phyloP scores from a whole-genome alignment of 495 filamentous ascomycete species.

The Talaromyces adpressus region DNA sequence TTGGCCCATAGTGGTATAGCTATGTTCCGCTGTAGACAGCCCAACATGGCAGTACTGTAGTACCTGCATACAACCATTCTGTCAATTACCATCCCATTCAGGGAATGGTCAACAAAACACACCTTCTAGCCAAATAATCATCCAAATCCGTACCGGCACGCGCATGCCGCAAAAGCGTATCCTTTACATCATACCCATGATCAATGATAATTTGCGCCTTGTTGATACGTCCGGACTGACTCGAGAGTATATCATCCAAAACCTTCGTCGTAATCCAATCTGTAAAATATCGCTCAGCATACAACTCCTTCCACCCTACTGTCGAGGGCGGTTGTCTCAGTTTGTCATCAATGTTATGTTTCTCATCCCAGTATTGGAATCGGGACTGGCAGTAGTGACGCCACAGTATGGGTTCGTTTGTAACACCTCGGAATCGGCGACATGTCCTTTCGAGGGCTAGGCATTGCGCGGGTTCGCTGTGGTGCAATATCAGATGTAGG shows the following conservation, averaged over 20 bases:
- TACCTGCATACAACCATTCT: slow-evolving; percentile 43
- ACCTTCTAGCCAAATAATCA: slow-evolving; percentile 81
- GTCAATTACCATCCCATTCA: neutral
- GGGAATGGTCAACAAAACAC: neutral
- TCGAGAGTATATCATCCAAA: slow-evolving; percentile 63
- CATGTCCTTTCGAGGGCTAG: slow-evolving; percentile 51
- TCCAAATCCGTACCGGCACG: slow-evolving; percentile 49
- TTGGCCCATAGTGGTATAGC: slow-evolving; percentile 71
- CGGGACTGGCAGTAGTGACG: slow-evolving; percentile 58
- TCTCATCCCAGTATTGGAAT: slow-evolving; percentile 67
- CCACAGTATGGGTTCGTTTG: slow-evolving; percentile 71
- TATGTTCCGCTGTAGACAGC: slow-evolving; percentile 71
- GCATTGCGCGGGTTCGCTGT: slow-evolving; percentile 42
- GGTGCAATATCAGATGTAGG: slow-evolving; percentile 59
- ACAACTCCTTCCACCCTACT: slow-evolving; percentile 73
- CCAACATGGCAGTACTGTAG: slow-evolving; percentile 64
- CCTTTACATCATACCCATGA: slow-evolving; percentile 83
- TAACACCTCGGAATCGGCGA: slow-evolving; percentile 55
- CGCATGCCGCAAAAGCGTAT: slow-evolving; percentile 64
- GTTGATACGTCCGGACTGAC: slow-evolving; percentile 59
- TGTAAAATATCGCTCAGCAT: slow-evolving; percentile 46
- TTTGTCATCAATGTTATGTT: slow-evolving; percentile 57
- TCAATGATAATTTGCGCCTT: slow-evolving; percentile 61
- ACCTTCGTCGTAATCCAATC: slow-evolving; percentile 48
- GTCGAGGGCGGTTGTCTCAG: slow-evolving; percentile 42